Percentiles rank a stretch among this genome's conserved stretches.
phyloP scores from a whole-genome alignment of 202 grass and related monocot genomes.

The Carex arenaria region DNA sequence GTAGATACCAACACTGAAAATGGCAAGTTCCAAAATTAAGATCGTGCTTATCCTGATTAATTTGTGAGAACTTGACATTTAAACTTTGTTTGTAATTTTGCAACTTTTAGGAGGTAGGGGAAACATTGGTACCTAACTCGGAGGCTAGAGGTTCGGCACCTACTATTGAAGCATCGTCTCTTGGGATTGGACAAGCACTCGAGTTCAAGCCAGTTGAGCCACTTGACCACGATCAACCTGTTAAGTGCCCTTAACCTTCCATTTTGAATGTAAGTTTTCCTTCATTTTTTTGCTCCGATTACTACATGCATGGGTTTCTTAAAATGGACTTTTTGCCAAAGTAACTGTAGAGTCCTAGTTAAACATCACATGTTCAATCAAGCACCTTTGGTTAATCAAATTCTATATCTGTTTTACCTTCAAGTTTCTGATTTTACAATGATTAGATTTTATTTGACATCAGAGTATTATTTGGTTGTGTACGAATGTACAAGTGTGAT shows the following conservation, averaged over 20 bases:
- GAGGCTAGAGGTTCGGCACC: conserved; percentile 19
- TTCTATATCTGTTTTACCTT: background rate
- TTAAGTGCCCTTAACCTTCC: conserved; percentile 53
- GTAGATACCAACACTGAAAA: background rate
- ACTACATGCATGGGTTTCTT: background rate
- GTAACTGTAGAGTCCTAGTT: background rate
- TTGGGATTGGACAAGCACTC: conserved; percentile 45
- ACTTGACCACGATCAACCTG: conserved; percentile 64
- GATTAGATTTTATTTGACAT: background rate
- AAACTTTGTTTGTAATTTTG: background rate
- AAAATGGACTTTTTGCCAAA: background rate
- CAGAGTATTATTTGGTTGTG: background rate
- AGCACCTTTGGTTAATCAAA: background rate
- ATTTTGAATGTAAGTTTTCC: conserved; percentile 73
- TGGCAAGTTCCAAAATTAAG: background rate
- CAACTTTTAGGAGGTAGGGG: conserved; percentile 47
- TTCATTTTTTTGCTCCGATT: background rate
- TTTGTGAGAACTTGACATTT: background rate
- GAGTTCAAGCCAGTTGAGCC: conserved; percentile 88
- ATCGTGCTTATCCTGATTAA: background rate
- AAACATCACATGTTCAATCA: background rate
- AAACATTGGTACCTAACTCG: conserved; percentile 37
- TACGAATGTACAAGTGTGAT: background rate
- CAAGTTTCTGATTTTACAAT: background rate
- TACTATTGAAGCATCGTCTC: conserved; percentile 37